A percentile compares a stretch with the other conserved stretches of the same genome.
Conservation (phyloP, 2,329 filamentous ascomycete genomes). For the Exophiala bonariae region DNA sequence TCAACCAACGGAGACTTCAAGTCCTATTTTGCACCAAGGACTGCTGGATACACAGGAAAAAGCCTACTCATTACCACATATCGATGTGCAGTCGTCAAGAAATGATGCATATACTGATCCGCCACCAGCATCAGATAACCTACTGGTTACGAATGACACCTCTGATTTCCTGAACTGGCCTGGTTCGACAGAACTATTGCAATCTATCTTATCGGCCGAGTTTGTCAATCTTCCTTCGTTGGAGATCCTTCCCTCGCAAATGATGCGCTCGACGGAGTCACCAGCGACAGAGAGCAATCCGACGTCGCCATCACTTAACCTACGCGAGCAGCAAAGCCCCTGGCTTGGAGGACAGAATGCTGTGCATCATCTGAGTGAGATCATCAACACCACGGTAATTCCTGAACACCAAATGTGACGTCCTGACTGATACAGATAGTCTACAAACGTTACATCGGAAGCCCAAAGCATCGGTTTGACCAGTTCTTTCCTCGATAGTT, state of each 20-base stretch:
- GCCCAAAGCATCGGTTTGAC: slow-evolving; percentile 46
- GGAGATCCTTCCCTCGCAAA: slow-evolving; percentile 11
- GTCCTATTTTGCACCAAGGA: not conserved
- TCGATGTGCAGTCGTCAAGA: not conserved
- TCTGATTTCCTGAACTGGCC: slow-evolving; percentile 13
- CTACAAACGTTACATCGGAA: slow-evolving; percentile 44
- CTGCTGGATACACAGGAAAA: not conserved
- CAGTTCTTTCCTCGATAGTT: slow-evolving; percentile 47
- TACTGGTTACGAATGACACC: not conserved
- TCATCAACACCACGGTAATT: slow-evolving; percentile 12
- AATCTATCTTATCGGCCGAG: slow-evolving; percentile 13
- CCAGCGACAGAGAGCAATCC: not conserved
- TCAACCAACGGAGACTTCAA: no score
- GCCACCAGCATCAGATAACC: not conserved
- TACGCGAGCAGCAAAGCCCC: not conserved
- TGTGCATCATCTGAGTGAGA: slow-evolving; percentile 7
- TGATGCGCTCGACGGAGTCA: not conserved
- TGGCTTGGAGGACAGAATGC: slow-evolving; percentile 9
- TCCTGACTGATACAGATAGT: slow-evolving; percentile 28
- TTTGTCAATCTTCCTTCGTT: slow-evolving; percentile 8
- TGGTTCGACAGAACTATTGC: slow-evolving; percentile 11
- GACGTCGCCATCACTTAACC: slow-evolving; percentile 1
- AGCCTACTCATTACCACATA: not conserved
- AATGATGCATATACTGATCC: not conserved
- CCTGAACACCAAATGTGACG: not conserved